Percentiles rank a stretch among this genome's conserved stretches.
These are phyloP conservation scores for Candida coleopterorum DNA, from an alignment of 805 yeast species.

Conservation along the genomic window DNA sequence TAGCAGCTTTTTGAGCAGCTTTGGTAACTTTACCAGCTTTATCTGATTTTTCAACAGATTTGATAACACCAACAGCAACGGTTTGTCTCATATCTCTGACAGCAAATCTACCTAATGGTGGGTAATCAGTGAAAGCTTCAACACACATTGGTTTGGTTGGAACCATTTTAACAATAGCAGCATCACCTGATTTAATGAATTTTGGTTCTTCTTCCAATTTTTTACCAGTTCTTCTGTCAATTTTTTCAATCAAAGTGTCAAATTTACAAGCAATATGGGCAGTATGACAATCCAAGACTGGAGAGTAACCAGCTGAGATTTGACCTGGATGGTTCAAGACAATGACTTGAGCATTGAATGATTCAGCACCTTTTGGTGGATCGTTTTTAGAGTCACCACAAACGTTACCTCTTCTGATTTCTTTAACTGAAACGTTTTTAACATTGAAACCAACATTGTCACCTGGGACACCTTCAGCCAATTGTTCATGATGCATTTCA, in stretches of 20 bases:
- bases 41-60: conserved; percentile 50
- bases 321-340: conserved; percentile 92
- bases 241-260: conserved; percentile 73
- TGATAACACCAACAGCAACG: conserved; percentile 99
- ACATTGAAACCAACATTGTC: conserved; percentile 90
- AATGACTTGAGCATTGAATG: conserved; percentile 83
- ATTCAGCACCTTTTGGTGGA: conserved; percentile 74
- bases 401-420: conserved; percentile 90
- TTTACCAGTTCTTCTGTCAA: conserved; percentile 68
- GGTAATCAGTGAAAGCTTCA: conserved; percentile 42
- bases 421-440: conserved; percentile 86
- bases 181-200: conserved; percentile 36
- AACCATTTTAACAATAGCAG: conserved; percentile 39
- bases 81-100: conserved; percentile 99
- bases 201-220: conserved; percentile 29
- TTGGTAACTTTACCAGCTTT: conserved; percentile 48
- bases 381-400: conserved; percentile 88
- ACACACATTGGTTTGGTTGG: conserved; percentile 43
- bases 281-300: conserved; percentile 89
- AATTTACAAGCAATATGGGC: conserved; percentile 91
- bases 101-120: conserved; percentile 46
- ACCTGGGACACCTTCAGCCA: conserved; percentile 80
- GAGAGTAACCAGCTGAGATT: conserved; percentile 85
- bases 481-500: conserved; percentile 80
- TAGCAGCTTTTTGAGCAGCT: conserved; percentile 45